Evolutionary conservation across 2,329 filamentous ascomycete genomes (phyloP), one percentile per base, ranked within the genome.

Genomic region (Teratosphaeria pseudoeucalypti): DNA sequence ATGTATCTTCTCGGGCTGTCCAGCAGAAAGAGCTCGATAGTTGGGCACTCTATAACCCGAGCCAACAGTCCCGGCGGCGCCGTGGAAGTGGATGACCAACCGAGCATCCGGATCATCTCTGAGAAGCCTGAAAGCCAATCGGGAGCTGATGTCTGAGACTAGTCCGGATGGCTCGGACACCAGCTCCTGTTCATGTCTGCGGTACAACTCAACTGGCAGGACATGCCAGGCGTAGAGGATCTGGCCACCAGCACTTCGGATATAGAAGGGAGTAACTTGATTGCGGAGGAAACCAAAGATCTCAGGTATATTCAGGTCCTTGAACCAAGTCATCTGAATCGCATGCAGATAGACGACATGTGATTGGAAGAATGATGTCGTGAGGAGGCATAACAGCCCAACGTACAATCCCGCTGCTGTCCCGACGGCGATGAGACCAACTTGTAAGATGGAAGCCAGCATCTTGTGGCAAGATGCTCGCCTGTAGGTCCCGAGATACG

Each of bases 1-100:
- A 64, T 87, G 82, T 2, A 83, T 81, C 47, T 79, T 81, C 23
- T 73, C 66, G 0, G 82, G 78, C 1, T 77, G 73, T 0, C 73
- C 77, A 6, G 78, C 79, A n/a, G 75, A 80, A 52, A 85, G 72
- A 12, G 78, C 80, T 2, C 82, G 78, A 67, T 86, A 85, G 65
- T 78, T 83, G 3, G 78, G 75, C 0, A 79, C 78, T 7, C 83
- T 72, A 68, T 77, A 82, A 0, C 81, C 80, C 1, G 80, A 84
- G 0, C 75, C 83, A 6, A 85, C 70, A 0, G 81, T 85, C 0
- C 82, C 83, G 9, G 73, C 78, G 0, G 82, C 78, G 3, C 82
- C 83, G 61, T 86, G 82, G 12, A 85, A 72, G 71, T 83, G 85
- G 1, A 90, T 76, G 5, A 89, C 79, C 2, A 90, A 75, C 27